phyloP scores from a whole-genome alignment of 371 early-diverging fungal genomes.

The Mortierella sp. region DNA sequence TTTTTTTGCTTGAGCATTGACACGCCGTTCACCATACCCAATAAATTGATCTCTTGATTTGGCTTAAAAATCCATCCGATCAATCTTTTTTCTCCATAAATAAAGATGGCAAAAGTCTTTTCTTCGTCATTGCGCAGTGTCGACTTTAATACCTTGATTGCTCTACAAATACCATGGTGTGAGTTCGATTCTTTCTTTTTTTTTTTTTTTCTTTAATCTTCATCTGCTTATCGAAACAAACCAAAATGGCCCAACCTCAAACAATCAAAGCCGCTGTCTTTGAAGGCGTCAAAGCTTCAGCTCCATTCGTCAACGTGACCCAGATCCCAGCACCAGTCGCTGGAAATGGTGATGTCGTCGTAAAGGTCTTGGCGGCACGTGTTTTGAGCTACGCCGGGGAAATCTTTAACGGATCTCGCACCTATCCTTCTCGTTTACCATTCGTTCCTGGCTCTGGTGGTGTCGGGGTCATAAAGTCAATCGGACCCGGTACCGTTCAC shows the following conservation, averaged over 20 bases:
- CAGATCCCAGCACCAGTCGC: conserved; percentile 29
- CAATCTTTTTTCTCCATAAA: no score
- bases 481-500: conserved; percentile 21
- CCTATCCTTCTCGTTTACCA: conserved; percentile 32
- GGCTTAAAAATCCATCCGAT: no score
- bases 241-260: not conserved
- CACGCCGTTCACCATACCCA: no score
- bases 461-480: conserved; percentile 29
- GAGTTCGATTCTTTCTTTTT: no score
- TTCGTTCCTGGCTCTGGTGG: conserved; percentile 39
- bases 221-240: not conserved
- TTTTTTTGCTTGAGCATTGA: no score
- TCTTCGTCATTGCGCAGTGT: no score
- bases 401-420: conserved; percentile 19
- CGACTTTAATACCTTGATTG: no score
- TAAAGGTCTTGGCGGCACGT: conserved; percentile 39
- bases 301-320: conserved; percentile 11
- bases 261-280: conserved; percentile 27
- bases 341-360: conserved; percentile 29
- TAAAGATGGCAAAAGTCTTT: no score
- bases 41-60: no score
- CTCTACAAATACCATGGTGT: no score
- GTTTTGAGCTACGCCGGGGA: conserved; percentile 29
- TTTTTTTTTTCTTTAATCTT: no score
- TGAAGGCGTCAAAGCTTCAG: conserved; percentile 12